Evolutionary conservation across 2,329 filamentous ascomycete species (phyloP), one percentile per base, ranked within the genome.

Genomic region (Phaeosphaeriaceae sp.): DNA sequence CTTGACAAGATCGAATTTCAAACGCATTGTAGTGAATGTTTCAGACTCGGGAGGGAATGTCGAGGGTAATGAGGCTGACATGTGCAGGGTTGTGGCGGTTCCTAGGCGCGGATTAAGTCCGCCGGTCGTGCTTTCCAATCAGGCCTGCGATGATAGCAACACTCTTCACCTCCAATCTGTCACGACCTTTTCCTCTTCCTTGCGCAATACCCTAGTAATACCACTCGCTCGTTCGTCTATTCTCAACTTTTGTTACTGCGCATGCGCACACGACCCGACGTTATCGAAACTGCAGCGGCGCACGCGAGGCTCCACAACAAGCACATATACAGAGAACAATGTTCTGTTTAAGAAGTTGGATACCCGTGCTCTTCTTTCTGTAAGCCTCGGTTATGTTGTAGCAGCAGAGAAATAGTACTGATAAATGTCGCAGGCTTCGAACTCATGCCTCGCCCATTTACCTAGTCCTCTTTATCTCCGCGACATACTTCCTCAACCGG

Each of bases 401-500:
- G 13, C 15, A 13, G 28, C 52, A 58, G 56, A 61, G 53, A 21
- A 17, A 26, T 9, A 22, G 19, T 43, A 23, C 56, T 68, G 54
- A 68, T 51, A 2, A 19, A n/a, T 19, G 26, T 48, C 26, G 21
- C 26, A 73, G 71, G 53, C 59, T 73, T 62, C 80, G 81, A 54
- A 82, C 79, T 26, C 81, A 81, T 62, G 79, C 81, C 28, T 80
- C 81, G 5, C 82, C 82, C 11, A 75, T 84, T 63, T 84, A 83
- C 71, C 78, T 83, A 61, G 67, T 82, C 61, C 78, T 83, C 74
- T 84, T 83, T 75, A 78, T 99, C 82, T 85, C 93, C 66, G 93
- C 94, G 78, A 97, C 94, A 66, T 98, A 97, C 84, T 92, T 97
- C 80, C 89, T 99, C 71, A 97, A 97, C 81, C 90, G 94, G 55